phyloP scores from a whole-genome alignment of 176 grass and related monocot species.

The Puccinellia tenuiflora region DNA sequence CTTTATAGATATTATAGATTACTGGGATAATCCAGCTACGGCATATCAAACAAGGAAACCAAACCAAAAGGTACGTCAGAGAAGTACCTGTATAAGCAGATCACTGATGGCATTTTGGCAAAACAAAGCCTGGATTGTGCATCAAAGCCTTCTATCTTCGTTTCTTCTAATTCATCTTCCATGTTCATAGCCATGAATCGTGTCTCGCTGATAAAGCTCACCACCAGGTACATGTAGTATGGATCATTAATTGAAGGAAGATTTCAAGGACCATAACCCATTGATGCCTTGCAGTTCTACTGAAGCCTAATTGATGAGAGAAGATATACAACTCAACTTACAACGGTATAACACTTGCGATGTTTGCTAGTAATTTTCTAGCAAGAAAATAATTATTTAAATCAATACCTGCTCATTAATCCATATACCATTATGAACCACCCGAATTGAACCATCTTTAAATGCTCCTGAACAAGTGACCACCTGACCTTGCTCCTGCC shows the following conservation, averaged over 20 bases:
- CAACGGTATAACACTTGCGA: not conserved
- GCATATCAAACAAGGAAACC: slow-evolving; percentile 1
- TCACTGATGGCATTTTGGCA: slow-evolving; percentile 88
- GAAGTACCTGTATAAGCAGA: slow-evolving; percentile 76
- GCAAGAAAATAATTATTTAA: not conserved
- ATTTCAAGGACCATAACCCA: slow-evolving; percentile 84
- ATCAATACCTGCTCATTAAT: slow-evolving; percentile 87
- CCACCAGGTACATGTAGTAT: slow-evolving; percentile 77
- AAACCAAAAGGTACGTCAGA: not conserved
- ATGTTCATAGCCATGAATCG: slow-evolving; percentile 97
- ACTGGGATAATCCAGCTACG: not conserved
- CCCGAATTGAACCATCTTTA: slow-evolving; percentile 91
- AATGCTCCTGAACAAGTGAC: slow-evolving; percentile 93
- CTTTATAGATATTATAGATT: no score
- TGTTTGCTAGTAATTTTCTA: not conserved
- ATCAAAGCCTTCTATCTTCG: slow-evolving; percentile 89
- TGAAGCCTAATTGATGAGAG: slow-evolving; percentile 60
- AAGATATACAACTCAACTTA: slow-evolving; percentile 21
- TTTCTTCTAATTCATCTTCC: slow-evolving; percentile 95
- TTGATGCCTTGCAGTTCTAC: slow-evolving; percentile 98
- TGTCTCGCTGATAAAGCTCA: slow-evolving; percentile 98
- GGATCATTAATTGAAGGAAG: slow-evolving; percentile 69
- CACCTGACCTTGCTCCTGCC: slow-evolving; percentile 91
- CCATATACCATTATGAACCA: slow-evolving; percentile 84
- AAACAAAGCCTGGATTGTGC: slow-evolving; percentile 87